Evolutionary conservation across 495 filamentous ascomycete genomes (phyloP).

Genomic region (Aspergillus bridgeri): DNA sequence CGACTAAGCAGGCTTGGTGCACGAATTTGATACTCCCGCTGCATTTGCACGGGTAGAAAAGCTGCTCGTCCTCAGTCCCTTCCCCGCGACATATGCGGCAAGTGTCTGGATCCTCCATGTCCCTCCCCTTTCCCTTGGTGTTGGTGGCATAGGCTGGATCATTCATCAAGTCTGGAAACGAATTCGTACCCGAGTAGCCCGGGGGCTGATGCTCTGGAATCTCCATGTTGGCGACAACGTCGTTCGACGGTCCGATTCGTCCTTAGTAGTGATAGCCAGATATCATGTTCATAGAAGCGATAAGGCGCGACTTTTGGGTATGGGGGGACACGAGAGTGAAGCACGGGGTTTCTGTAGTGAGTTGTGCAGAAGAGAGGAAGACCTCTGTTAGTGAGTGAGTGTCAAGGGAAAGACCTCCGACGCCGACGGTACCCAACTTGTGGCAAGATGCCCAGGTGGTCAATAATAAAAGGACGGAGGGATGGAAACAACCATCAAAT

Average conservation of each 20-base stretch:
- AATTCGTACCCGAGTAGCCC: slow-evolving; percentile 17
- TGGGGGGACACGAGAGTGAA: neutral
- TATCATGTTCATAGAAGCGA: slow-evolving; percentile 19
- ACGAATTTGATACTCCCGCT: slow-evolving; percentile 98
- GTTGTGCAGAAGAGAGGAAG: neutral
- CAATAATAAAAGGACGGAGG: too few relatives aligned
- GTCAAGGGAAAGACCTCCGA: neutral
- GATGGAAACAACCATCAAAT: neutral
- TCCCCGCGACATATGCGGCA: slow-evolving; percentile 96
- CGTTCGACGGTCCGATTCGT: slow-evolving; percentile 22
- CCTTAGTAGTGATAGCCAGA: slow-evolving; percentile 20
- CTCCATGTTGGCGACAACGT: slow-evolving; percentile 26
- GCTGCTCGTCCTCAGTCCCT: slow-evolving; percentile 73
- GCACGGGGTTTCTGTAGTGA: neutral
- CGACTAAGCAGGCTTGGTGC: slow-evolving; percentile 95
- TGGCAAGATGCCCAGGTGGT: neutral
- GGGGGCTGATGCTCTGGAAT: slow-evolving; percentile 15
- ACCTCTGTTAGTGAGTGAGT: neutral
- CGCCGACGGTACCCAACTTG: neutral
- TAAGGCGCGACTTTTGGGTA: neutral
- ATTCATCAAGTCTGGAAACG: slow-evolving; percentile 62
- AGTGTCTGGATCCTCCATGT: slow-evolving; percentile 61
- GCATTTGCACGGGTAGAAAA: slow-evolving; percentile 98
- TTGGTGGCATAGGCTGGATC: slow-evolving; percentile 52
- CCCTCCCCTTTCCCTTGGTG: slow-evolving; percentile 37